phyloP scores from a whole-genome alignment of 306 rosid genomes.

The Vigna reflexopilosa region DNA sequence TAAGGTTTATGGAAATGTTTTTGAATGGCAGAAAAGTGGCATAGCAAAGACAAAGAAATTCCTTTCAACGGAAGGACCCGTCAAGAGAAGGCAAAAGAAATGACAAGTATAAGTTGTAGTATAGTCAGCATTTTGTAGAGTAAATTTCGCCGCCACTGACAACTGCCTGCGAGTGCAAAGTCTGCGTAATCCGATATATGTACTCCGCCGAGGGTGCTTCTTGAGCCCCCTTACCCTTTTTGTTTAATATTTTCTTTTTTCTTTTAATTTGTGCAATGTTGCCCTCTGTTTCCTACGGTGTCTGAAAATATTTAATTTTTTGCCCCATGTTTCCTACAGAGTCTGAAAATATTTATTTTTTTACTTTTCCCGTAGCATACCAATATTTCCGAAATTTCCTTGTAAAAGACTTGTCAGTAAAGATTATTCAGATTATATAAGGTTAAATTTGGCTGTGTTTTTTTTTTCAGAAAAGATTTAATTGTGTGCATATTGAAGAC shows the following conservation, averaged over 20 bases:
- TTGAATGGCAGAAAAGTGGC: slow-evolving; percentile 59
- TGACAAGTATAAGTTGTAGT: slow-evolving; percentile 35
- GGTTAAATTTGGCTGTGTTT: slow-evolving; percentile 5
- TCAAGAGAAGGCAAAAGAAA: slow-evolving; percentile 60
- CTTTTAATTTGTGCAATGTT: neutral
- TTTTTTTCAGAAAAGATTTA: neutral
- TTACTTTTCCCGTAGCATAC: neutral
- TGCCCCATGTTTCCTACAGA: neutral
- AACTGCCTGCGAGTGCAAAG: slow-evolving; percentile 12
- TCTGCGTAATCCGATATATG: neutral
- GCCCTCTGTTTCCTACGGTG: neutral
- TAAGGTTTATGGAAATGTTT: slow-evolving; percentile 21
- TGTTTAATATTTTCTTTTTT: no score
- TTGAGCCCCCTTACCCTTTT: no score
- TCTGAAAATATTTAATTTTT: neutral
- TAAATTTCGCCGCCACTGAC: slow-evolving; percentile 28
- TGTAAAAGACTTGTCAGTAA: slow-evolving; percentile 25
- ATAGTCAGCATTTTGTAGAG: neutral
- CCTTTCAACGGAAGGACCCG: slow-evolving; percentile 42
- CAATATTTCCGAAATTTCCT: slow-evolving; percentile 12
- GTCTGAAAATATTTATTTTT: neutral
- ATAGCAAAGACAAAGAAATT: slow-evolving; percentile 37
- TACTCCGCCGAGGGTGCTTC: neutral
- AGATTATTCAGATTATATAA: neutral
- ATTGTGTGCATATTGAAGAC: neutral